Evolutionary conservation across 23 red algal genomes (phyloP).

Genomic region (Cyanidioschyzon merolae): DNA sequence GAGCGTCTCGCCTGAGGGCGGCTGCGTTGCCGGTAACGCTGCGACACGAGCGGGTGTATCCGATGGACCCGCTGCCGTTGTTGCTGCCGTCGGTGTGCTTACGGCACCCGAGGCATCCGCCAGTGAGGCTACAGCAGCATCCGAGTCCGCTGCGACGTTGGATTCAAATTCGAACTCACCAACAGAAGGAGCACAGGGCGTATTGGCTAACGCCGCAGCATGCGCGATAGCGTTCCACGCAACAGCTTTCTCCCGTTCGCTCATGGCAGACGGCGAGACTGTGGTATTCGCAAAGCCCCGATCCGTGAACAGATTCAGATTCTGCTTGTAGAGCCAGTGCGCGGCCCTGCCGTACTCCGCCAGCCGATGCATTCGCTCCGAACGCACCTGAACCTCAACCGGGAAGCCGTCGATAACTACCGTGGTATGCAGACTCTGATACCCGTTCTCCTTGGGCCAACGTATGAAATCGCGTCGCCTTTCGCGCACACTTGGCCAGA

Average conservation of each 20-base stretch:
- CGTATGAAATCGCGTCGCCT: conserved; percentile 65
- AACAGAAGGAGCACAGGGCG: not conserved
- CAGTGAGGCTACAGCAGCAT: too few relatives aligned
- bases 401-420: conserved; percentile 15
- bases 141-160: not conserved
- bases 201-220: not conserved
- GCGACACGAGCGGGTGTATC: not conserved
- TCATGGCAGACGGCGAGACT: not conserved
- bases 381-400: conserved; percentile 69
- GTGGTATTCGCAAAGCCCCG: not conserved
- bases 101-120: not conserved
- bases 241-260: not conserved
- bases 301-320: not conserved
- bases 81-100: not conserved
- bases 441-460: conserved; percentile 70
- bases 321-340: conserved; percentile 86
- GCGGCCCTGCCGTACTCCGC: conserved; percentile 77
- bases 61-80: too few relatives aligned
- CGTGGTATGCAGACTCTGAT: conserved; percentile 63
- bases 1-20: not conserved
- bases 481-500: conserved; percentile 30
- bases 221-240: not conserved
- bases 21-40: not conserved
- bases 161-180: conserved; percentile 16
- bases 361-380: conserved; percentile 66